These are phyloP conservation scores for Fomitopsis pinicola DNA, from an alignment of 1,284 basidiomycete species.

Conservation along the genomic window DNA sequence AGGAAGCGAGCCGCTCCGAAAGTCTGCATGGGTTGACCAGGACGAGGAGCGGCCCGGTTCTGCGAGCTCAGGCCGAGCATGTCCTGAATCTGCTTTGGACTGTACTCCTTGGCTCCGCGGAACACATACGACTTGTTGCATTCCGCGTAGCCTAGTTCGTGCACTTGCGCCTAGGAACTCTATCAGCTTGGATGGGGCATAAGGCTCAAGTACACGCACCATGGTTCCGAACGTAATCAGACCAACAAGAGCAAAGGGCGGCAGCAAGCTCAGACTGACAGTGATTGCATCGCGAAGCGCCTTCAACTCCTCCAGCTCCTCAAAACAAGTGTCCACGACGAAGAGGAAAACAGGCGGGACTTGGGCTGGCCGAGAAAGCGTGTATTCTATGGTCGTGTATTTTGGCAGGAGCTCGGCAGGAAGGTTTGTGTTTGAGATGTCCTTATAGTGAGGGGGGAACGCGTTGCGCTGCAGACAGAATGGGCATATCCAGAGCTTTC, in stretches of 20 bases:
- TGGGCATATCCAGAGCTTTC: constrained; percentile 99
- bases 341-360: constrained; percentile 97
- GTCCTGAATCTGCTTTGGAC: constrained; percentile 95
- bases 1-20: constrained; percentile 93
- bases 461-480: constrained; percentile 97
- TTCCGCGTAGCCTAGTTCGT: constrained; percentile 95
- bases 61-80: constrained; percentile 90
- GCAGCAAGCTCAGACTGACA: constrained; percentile 89
- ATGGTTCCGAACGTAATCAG: constrained; percentile 97
- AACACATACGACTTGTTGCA: constrained; percentile 99
- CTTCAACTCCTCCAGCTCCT: constrained; percentile 90
- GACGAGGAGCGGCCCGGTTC: constrained; percentile 76
- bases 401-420: constrained; percentile 95
- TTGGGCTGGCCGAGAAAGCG: constrained; percentile 85
- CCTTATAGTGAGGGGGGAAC: constrained; percentile 98
- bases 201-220: constrained; percentile 41
- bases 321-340: constrained; percentile 96
- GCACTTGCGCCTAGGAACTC: constrained; percentile 83
- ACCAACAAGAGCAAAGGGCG: constrained; percentile 92
- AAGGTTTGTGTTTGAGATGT: constrained; percentile 95
- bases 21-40: constrained; percentile 80
- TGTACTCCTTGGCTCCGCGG: constrained; percentile 98
- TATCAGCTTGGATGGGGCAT: not conserved
- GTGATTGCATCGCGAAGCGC: constrained; percentile 91
- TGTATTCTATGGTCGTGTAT: constrained; percentile 99